Evolutionary conservation across 768 basidiomycete species (phyloP), one percentile per base, ranked within the genome.

Genomic region (Ramaria sp.): DNA sequence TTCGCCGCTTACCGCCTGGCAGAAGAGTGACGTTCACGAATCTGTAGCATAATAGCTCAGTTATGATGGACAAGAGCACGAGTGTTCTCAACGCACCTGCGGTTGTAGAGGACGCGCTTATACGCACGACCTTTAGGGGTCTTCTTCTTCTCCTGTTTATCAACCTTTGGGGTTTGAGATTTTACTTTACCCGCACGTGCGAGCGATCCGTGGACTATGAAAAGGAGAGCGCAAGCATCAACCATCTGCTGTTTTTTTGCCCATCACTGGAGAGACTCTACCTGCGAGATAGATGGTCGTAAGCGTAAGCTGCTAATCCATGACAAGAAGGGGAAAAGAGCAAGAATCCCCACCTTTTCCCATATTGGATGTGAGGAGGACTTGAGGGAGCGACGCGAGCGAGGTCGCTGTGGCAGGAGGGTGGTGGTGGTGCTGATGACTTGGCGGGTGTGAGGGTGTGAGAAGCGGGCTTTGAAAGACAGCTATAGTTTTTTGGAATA

Each of bases 111-210:
- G 62, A 89, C 75, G 60, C 90, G 79, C 80, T 97, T 97, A 86
- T 95, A 96, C 59, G 95, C 95, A 68, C 95, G 91, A 59, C 95
- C 95, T 74, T 87, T 95, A 55, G 91, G 91, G 37, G 75, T 82
- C 84, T 97, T 97, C 86, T 93, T 93, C 86, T 96, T 97, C 78
- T 97, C 95, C 77, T 95, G 91, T 71, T 85, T 83, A 66, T 96
- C 95, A 67, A 96, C 95, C 76, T 97, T 97, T 66, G 94, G 94
- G 66, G 86, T 89, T 75, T 94, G 91, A 63, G 88, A 90, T 77
- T 92, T 96, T 79, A 97, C 95, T 82, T 98, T 97, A 71, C 94
- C 94, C 70, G 93, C 93, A 79, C 93, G 93, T 75, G 93, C 93
- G 76, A 95, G 92, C 70, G 93, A 97, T 71, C 93, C 93, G 87